Evolutionary conservation across 345 rosid genomes (phyloP), one percentile per base, ranked within the genome.

Genomic region (Noccaea caerulescens): DNA sequence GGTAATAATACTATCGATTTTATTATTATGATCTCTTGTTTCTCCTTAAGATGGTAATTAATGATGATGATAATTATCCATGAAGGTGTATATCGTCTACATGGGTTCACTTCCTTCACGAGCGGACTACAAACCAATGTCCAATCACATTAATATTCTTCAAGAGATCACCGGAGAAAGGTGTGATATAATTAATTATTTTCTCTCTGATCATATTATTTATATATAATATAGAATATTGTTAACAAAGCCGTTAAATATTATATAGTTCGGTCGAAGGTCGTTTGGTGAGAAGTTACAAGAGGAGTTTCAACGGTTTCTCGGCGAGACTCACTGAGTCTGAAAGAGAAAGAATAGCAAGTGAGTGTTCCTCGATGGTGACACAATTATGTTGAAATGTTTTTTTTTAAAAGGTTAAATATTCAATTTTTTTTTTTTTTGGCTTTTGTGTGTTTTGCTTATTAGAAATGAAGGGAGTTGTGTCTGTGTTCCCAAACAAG

Each of bases 221-320:
- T 25, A 25, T 25, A 25, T 0, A 25, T 25, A 25, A 25, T 25
- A 0, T 16, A 16, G 18, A 13, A 27, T 63, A 30, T 33, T 8
- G 4, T 3, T 18, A 38, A 23, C 30, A 18, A 54, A 13, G 23
- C 14, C 46, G 5, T 43, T 37, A 18, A 39, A 49, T 41, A 5
- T 7, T 0, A 3, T 51, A 23, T 44, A 85, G 86, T 36, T 70
- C 68, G 34, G 58, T 45, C 16, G 60, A 42, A 42, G 68, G 69
- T 44, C 70, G 68, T 11, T 16, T 87, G 69, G 44, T 85, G 34
- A 80, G 81, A 76, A 85, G 87, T 41, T 85, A 84, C 63, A 66
- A 3, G 12, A 81, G 75, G 72, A 87, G 90, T 63, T 85, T 87
- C 79, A 85, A 85, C 57, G 90, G 87, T 11, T 84, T 88, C 62